A percentile compares a stretch with the other conserved stretches of the same genome.
Conservation (phyloP, 768 basidiomycete genomes). For the Scleroderma bovista region DNA sequence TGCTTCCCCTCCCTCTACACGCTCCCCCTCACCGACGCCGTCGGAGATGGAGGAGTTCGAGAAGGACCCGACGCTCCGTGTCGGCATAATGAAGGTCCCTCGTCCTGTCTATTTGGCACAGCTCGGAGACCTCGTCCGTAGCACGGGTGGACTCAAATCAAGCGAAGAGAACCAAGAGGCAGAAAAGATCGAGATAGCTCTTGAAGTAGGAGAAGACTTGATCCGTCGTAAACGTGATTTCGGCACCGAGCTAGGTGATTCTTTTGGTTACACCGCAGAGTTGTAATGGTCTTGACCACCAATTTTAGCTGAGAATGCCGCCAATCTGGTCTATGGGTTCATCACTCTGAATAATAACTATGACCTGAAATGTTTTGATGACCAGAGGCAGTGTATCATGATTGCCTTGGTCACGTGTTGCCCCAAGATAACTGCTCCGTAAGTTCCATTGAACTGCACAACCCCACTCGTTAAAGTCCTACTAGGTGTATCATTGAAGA, state of each 20-base stretch:
- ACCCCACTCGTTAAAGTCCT: slow-evolving; percentile 1
- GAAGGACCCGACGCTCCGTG: slow-evolving; percentile 75
- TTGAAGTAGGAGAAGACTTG: slow-evolving; percentile 74
- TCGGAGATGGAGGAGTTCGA: slow-evolving; percentile 80
- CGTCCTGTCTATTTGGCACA: slow-evolving; percentile 89
- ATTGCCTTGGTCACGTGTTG: slow-evolving; percentile 77
- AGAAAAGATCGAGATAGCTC: slow-evolving; percentile 73
- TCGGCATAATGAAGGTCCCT: slow-evolving; percentile 62
- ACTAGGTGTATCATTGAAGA: slow-evolving; percentile 82
- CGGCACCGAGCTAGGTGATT: slow-evolving; percentile 80
- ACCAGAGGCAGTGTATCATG: slow-evolving; percentile 68
- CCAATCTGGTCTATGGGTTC: slow-evolving; percentile 69
- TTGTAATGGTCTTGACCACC: not conserved
- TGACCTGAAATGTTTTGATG: slow-evolving; percentile 74
- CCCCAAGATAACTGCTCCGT: slow-evolving; percentile 80
- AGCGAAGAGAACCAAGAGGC: slow-evolving; percentile 61
- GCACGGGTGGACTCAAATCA: slow-evolving; percentile 43
- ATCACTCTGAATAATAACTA: slow-evolving; percentile 78
- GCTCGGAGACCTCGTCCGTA: slow-evolving; percentile 70
- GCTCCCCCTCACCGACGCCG: slow-evolving; percentile 75
- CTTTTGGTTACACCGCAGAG: not conserved
- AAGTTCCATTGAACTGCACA: slow-evolving; percentile 23
- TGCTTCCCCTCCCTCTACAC: slow-evolving; percentile 56
- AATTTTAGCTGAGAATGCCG: slow-evolving; percentile 84
- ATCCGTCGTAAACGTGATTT: slow-evolving; percentile 79